These are phyloP conservation scores for Bruguiera hainesii DNA, from an alignment of 441 rosid genomes.

Conservation along the genomic window DNA sequence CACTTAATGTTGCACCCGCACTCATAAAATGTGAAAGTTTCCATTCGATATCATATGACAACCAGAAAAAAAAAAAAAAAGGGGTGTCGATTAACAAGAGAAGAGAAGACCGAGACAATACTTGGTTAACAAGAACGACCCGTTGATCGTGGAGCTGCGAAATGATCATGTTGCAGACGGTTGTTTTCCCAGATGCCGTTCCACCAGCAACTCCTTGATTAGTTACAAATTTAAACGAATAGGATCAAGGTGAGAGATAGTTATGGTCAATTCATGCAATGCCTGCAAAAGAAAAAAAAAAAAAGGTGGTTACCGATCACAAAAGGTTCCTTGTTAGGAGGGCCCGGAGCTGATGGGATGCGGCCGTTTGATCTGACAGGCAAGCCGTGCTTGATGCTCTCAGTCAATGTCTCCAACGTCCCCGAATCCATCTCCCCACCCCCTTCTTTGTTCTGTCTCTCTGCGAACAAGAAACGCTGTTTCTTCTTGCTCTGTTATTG, in stretches of 20 bases:
- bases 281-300: not conserved
- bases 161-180: slow-evolving; percentile 88
- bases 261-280: not conserved
- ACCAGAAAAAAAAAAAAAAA: not conserved
- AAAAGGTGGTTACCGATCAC: slow-evolving; percentile 45
- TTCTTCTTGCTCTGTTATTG: no score
- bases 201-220: slow-evolving; percentile 79
- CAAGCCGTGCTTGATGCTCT: slow-evolving; percentile 29
- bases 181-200: slow-evolving; percentile 92
- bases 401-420: slow-evolving; percentile 12
- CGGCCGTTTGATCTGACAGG: slow-evolving; percentile 29
- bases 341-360: slow-evolving; percentile 22
- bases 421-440: slow-evolving; percentile 29
- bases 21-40: not conserved
- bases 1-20: not conserved
- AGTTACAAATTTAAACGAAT: slow-evolving; percentile 4
- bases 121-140: slow-evolving; percentile 83
- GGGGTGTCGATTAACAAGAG: not conserved
- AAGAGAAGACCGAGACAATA: slow-evolving; percentile 4
- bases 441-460: not conserved
- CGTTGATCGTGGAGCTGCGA: slow-evolving; percentile 78
- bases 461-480: not conserved
- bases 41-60: not conserved
- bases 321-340: slow-evolving; percentile 54
- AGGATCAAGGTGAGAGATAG: not conserved